phyloP scores from a whole-genome alignment of 257 asterid species.

The Solanum tacnaense region DNA sequence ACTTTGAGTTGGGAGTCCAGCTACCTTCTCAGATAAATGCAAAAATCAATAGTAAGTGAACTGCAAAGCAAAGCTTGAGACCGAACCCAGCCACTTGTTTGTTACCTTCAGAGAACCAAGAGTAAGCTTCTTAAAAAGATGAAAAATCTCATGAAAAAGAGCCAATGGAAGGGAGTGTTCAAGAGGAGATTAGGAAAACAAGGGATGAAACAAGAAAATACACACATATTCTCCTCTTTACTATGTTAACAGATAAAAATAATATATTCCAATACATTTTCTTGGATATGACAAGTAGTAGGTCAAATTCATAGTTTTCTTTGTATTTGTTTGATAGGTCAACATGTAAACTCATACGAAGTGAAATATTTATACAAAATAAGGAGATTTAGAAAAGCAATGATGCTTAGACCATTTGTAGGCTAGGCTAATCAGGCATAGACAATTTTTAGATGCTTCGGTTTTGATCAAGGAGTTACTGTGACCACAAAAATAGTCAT shows the following conservation, averaged over 20 bases:
- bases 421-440: background rate
- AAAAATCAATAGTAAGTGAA: background rate
- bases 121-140: background rate
- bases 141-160: background rate
- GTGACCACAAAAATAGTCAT: background rate
- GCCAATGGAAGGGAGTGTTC: background rate
- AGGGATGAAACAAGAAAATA: background rate
- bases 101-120: background rate
- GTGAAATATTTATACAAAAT: background rate
- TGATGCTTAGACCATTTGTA: background rate
- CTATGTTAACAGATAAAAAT: background rate
- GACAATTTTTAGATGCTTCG: background rate
- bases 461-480: background rate
- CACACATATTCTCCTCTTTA: background rate
- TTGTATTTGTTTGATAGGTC: background rate
- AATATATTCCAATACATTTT: background rate
- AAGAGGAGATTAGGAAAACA: background rate
- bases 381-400: background rate
- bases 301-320: background rate
- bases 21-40: conserved; percentile 1
- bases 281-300: background rate
- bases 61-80: background rate
- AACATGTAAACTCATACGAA: background rate
- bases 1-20: background rate
- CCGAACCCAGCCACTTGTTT: background rate